Base-by-base conservation (phyloP, 1,284 basidiomycete species). In the Boletus mariae region DNA sequence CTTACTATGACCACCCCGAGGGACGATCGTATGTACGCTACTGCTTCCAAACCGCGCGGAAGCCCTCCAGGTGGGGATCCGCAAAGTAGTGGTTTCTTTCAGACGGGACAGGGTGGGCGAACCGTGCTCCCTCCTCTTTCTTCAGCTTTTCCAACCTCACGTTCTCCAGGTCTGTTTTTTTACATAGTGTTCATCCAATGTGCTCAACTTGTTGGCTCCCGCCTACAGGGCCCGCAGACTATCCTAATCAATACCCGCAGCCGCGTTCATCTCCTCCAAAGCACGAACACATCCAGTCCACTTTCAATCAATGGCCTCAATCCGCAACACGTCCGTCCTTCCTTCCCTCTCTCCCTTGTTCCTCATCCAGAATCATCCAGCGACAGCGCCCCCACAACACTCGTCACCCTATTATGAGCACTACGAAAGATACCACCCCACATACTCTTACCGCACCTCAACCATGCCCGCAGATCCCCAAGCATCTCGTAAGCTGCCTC, bases 41-140 rank as follows among this genome's bases (percentile, higher is more conserved):
- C 65, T 31, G 29, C 29, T 71, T 75, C 72, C 66, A 83, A 80
- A 74, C 71, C 78, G 67, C 77, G 80, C 73, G 80, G 77, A 77
- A 79, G 77, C 70, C 77, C 83, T 70, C 75, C 80, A 62, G 63
- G 65, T 57, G 78, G 75, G 68, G 83, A 83, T 71, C 66, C 77
- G 69, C 79, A 81, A 72, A 71, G 65, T 67, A 73, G 74, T 71
- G 80, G 75, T 77, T 85, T 82, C 79, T 87, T 83, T 71, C 77
- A 77, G 73, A 78, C 78, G 76, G 83, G 80, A 79, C 85, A 87
- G 83, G 87, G 87, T 89, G 86, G 85, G 86, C 84, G 85, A 81
- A 83, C 84, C 77, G 80, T 85, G 76, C 83, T 90, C 71, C 87
- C 87, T 83, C 84, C 87, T 81, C 78, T 90, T 80, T 80, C 83